phyloP scores from a whole-genome alignment of 1,284 basidiomycete species.

The Ustanciosporium gigantosporum region DNA sequence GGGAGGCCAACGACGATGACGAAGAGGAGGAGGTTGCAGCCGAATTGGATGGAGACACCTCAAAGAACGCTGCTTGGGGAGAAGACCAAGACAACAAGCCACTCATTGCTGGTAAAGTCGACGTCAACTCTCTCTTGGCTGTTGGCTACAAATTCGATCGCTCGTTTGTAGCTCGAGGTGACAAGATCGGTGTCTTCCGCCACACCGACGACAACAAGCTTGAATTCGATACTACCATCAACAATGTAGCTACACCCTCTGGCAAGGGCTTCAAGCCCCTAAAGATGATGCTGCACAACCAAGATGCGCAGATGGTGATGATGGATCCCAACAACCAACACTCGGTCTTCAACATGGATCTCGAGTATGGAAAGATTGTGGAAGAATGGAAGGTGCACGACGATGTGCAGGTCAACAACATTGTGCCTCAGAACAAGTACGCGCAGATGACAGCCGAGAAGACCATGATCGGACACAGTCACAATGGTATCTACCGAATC shows the following conservation, averaged over 20 bases:
- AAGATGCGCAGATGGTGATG: conserved; percentile 93
- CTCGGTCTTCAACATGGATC: conserved; percentile 87
- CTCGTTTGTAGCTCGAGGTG: conserved; percentile 92
- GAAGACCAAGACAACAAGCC: conserved; percentile 41
- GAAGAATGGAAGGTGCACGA: conserved; percentile 99
- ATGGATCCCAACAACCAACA: conserved; percentile 84
- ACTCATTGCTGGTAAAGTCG: conserved; percentile 27
- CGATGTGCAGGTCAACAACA: conserved; percentile 79
- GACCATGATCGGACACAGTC: conserved; percentile 87
- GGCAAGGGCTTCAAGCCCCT: conserved; percentile 84
- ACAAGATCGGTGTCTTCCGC: conserved; percentile 96
- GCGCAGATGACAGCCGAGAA: conserved; percentile 90
- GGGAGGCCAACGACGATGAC: conserved; percentile 63
- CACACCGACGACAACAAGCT: conserved; percentile 76
- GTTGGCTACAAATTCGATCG: conserved; percentile 95
- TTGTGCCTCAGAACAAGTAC: conserved; percentile 91
- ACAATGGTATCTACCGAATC: conserved; percentile 94
- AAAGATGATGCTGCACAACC: conserved; percentile 94
- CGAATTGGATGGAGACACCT: conserved; percentile 28
- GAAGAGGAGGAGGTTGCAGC: conserved; percentile 68
- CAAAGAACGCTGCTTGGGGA: conserved; percentile 18
- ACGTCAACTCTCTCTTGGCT: conserved; percentile 80
- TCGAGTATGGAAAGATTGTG: conserved; percentile 93
- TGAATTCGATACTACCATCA: conserved; percentile 86
- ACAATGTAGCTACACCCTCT: conserved; percentile 77